Conservation (phyloP, 768 basidiomycete species). For the Rhodotorula taiwanensis region DNA sequence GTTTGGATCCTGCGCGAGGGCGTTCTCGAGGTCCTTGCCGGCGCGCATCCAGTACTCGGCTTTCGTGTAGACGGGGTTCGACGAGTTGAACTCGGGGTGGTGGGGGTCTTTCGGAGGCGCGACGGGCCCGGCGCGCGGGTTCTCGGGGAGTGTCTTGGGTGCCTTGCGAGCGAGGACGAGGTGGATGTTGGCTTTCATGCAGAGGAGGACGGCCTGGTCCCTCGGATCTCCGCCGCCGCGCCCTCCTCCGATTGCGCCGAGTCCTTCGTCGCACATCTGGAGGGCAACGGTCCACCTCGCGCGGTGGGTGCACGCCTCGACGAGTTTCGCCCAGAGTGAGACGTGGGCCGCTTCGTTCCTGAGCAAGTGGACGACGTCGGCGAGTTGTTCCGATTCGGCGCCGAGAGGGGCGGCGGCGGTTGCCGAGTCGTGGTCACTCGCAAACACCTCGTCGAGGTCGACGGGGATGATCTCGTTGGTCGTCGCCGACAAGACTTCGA, state of each 20-base stretch:
- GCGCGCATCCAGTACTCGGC: constrained; percentile 50
- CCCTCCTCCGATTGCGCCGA: constrained; percentile 49
- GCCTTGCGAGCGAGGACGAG: constrained; percentile 72
- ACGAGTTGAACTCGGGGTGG: constrained; percentile 16
- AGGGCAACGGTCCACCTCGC: constrained; percentile 44
- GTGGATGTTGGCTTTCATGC: constrained; percentile 76
- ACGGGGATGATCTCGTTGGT: constrained; percentile 73
- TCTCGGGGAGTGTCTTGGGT: constrained; percentile 66
- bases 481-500: constrained; percentile 10
- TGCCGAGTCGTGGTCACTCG: constrained; percentile 52
- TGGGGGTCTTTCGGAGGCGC: constrained; percentile 6
- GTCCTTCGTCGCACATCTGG: constrained; percentile 53
- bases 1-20: constrained; percentile 10
- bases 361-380: constrained; percentile 54
- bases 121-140: constrained; percentile 39
- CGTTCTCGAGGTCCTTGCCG: constrained; percentile 57
- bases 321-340: constrained; percentile 55
- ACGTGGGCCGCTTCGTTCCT: constrained; percentile 65
- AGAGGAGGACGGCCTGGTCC: constrained; percentile 60
- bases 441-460: constrained; percentile 75
- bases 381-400: constrained; percentile 27
- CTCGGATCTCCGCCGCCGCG: constrained; percentile 44
- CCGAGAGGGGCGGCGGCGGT: constrained; percentile 59
- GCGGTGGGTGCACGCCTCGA: constrained; percentile 44
- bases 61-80: constrained; percentile 40